phyloP scores from a whole-genome alignment of 108 stramenopile genomes.

The Cyclotella cryptica region DNA sequence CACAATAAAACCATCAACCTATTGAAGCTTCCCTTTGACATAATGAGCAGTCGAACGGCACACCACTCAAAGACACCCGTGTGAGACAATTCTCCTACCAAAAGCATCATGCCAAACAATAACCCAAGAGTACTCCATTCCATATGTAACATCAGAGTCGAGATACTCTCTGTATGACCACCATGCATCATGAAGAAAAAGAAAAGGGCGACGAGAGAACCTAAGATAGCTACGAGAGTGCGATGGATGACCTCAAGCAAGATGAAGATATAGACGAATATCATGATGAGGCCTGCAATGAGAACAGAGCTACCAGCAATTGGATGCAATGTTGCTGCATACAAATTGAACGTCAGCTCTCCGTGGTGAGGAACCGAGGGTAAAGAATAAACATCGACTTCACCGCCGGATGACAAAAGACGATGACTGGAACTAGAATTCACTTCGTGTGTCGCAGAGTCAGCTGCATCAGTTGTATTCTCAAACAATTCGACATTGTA shows the following conservation, averaged over 20 bases:
- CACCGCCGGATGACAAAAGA: neutral
- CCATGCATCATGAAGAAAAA: constrained; percentile 64
- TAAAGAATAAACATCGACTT: neutral
- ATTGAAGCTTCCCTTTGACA: constrained; percentile 57
- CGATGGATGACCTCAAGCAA: constrained; percentile 71
- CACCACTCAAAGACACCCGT: constrained; percentile 77
- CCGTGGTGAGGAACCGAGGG: constrained; percentile 39
- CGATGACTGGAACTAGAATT: constrained; percentile 1
- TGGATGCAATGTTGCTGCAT: constrained; percentile 39
- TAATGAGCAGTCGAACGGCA: constrained; percentile 61
- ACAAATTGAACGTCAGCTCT: constrained; percentile 54
- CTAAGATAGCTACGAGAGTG: constrained; percentile 71
- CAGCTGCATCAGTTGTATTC: neutral
- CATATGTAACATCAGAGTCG: constrained; percentile 59
- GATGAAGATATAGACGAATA: constrained; percentile 69
- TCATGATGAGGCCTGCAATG: constrained; percentile 67
- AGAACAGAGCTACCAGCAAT: constrained; percentile 53
- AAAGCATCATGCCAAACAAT: constrained; percentile 78
- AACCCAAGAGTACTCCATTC: constrained; percentile 71
- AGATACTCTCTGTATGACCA: constrained; percentile 57
- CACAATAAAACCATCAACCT: constrained; percentile 60
- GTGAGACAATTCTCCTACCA: constrained; percentile 67
- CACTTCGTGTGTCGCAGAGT: constrained; percentile 1
- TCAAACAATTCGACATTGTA: neutral
- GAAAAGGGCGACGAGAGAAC: constrained; percentile 63